Percentiles rank a stretch among this genome's conserved stretches.
Conservation (phyloP, 148 eudicot genomes). For the Vaccinium darrowii region DNA sequence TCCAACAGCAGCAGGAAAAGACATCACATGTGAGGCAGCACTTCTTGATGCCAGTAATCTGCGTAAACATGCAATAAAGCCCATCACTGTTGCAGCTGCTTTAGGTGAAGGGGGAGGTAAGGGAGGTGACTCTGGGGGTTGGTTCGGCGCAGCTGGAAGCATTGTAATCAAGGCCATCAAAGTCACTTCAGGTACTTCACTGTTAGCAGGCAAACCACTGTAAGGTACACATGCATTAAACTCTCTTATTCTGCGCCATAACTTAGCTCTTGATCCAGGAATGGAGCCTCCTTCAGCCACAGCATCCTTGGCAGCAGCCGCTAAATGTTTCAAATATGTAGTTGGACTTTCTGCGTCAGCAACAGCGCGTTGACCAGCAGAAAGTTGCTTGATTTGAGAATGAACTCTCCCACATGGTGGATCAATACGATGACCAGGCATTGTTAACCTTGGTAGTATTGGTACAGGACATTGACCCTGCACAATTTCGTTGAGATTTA, state of each 20-base stretch:
- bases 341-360: constrained; percentile 71
- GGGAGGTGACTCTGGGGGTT: constrained; percentile 91
- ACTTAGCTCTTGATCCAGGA: constrained; percentile 97
- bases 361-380: constrained; percentile 43
- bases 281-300: constrained; percentile 95
- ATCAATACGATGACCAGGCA: constrained; percentile 99
- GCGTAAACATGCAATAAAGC: constrained; percentile 81
- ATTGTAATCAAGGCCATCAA: constrained; percentile 96
- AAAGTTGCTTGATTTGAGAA: constrained; percentile 41
- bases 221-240: constrained; percentile 93
- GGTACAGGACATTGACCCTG: constrained; percentile 93
- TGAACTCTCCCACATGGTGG: constrained; percentile 93
- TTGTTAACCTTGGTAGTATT: constrained; percentile 81
- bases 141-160: constrained; percentile 91
- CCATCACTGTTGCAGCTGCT: constrained; percentile 97
- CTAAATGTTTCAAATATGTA: constrained; percentile 87
- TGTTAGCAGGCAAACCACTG: constrained; percentile 75
- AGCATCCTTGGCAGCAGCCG: constrained; percentile 97
- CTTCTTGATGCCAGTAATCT: constrained; percentile 83
- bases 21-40: constrained; percentile 95
- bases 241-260: constrained; percentile 98
- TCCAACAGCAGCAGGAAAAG: constrained; percentile 99
- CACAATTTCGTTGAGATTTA: constrained; percentile 25
- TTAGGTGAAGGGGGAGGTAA: constrained; percentile 97
- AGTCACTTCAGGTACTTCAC: constrained; percentile 97